Conservation (phyloP, 106 monocot genomes). For the Acorus gramineus region DNA sequence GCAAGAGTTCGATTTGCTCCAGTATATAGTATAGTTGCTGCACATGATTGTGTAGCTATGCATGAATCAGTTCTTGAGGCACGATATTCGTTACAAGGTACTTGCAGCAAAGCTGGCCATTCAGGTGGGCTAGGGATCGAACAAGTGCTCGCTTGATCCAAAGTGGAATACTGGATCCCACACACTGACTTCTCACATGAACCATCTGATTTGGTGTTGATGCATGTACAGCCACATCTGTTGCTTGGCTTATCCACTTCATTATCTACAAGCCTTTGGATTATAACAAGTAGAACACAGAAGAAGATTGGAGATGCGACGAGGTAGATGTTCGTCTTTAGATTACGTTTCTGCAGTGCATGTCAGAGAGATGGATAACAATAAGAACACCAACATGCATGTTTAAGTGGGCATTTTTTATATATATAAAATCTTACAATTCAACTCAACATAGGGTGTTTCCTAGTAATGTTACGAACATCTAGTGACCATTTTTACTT, state of each 20-base stretch:
- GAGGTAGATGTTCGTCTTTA: slow-evolving; percentile 14
- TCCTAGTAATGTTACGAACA: too few relatives aligned
- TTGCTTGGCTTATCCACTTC: slow-evolving; percentile 1
- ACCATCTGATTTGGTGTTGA: slow-evolving; percentile 7
- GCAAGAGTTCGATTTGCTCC: slow-evolving; percentile 25
- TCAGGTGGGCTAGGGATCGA: slow-evolving; percentile 12
- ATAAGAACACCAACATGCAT: too few relatives aligned
- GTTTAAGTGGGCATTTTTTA: too few relatives aligned
- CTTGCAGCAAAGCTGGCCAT: slow-evolving; percentile 38
- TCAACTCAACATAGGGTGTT: too few relatives aligned
- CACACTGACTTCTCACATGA: slow-evolving; percentile 10
- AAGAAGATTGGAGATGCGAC: slow-evolving; percentile 24
- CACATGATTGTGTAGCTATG: slow-evolving; percentile 8
- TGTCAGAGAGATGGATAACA: too few relatives aligned
- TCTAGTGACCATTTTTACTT: too few relatives aligned
- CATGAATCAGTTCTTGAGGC: slow-evolving; percentile 11
- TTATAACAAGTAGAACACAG: slow-evolving; percentile 17
- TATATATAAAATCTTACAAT: too few relatives aligned
- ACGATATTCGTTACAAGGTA: slow-evolving; percentile 17
- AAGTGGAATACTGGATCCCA: slow-evolving; percentile 12
- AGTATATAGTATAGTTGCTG: slow-evolving; percentile 25
- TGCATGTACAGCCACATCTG: slow-evolving; percentile 14
- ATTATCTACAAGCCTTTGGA: slow-evolving; percentile 16
- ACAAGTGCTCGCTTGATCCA: slow-evolving; percentile 19
- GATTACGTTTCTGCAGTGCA: slow-evolving; percentile 21